A percentile compares a stretch with the other conserved stretches of the same genome.
These are phyloP conservation scores for Aspergillus awamori DNA, from an alignment of 2,329 filamentous ascomycete species.

Conservation along the genomic window DNA sequence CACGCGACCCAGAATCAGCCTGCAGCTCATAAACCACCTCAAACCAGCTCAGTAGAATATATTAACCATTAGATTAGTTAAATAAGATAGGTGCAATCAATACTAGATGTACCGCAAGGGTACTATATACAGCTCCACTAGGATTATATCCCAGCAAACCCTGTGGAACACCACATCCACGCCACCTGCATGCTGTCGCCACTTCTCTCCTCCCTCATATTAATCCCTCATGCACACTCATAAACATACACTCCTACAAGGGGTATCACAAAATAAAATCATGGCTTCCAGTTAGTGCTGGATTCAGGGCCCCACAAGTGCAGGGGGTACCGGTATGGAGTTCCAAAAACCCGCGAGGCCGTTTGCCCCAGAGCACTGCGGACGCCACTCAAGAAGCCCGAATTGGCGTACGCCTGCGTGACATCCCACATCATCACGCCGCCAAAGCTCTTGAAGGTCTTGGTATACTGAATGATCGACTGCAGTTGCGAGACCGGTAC, in stretches of 20 bases:
- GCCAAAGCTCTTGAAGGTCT: slow-evolving; percentile 62
- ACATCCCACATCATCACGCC: slow-evolving; percentile 73
- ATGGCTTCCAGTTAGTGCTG: background rate
- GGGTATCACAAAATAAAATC: background rate
- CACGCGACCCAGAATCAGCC: background rate
- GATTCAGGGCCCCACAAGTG: background rate
- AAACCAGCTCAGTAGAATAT: too few species aligned
- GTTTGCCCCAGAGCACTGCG: slow-evolving; percentile 35
- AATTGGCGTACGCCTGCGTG: slow-evolving; percentile 62
- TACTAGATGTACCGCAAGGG: too few species aligned
- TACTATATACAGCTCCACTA: slow-evolving; percentile 3
- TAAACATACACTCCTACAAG: background rate
- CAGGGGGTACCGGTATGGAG: slow-evolving; percentile 4
- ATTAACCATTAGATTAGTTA: too few species aligned
- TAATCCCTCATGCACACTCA: background rate
- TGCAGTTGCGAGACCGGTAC: slow-evolving; percentile 50
- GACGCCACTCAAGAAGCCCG: slow-evolving; percentile 57
- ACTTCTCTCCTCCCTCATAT: too few species aligned
- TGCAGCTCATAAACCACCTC: too few species aligned
- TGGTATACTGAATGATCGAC: slow-evolving; percentile 57
- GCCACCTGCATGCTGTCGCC: too few species aligned
- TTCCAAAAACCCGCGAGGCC: slow-evolving; percentile 10
- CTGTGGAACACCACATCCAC: background rate
- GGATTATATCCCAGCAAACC: background rate
- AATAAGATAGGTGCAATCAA: too few species aligned